phyloP scores from a whole-genome alignment of 2,329 filamentous ascomycete species.

The Huntiella decipiens region DNA sequence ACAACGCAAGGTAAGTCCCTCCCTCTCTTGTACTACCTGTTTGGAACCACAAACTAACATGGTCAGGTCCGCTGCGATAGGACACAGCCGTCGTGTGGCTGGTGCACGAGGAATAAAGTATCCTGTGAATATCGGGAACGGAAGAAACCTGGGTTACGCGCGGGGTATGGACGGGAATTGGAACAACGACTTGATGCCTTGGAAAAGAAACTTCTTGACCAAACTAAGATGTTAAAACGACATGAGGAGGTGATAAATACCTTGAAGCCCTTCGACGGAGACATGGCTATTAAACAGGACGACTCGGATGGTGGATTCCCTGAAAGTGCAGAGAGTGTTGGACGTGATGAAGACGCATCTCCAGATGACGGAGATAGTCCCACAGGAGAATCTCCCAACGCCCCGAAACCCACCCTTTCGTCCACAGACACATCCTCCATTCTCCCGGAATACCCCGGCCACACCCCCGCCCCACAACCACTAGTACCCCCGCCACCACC shows the following conservation, averaged over 20 bases:
- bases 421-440: not conserved
- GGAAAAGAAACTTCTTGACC: slow-evolving; percentile 45
- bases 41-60: not conserved
- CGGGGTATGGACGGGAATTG: slow-evolving; percentile 53
- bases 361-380: not conserved
- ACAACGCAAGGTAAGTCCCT: slow-evolving; percentile 49
- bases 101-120: slow-evolving; percentile 45
- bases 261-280: not conserved
- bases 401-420: not conserved
- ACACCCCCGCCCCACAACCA: not conserved
- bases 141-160: slow-evolving; percentile 46
- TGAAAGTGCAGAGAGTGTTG: not conserved
- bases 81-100: slow-evolving; percentile 51
- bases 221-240: slow-evolving; percentile 45
- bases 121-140: slow-evolving; percentile 49
- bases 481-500: not conserved
- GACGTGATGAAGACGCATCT: not conserved
- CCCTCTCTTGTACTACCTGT: not conserved
- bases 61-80: slow-evolving; percentile 54
- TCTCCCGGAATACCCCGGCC: slow-evolving; percentile 7
- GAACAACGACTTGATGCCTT: slow-evolving; percentile 54
- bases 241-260: slow-evolving; percentile 24
- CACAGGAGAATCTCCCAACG: not conserved
- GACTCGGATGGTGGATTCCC: not conserved
- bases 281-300: too few relatives aligned